Conservation (phyloP, 2,329 filamentous ascomycete species). For the Phyllosticta paracitricarpa region DNA sequence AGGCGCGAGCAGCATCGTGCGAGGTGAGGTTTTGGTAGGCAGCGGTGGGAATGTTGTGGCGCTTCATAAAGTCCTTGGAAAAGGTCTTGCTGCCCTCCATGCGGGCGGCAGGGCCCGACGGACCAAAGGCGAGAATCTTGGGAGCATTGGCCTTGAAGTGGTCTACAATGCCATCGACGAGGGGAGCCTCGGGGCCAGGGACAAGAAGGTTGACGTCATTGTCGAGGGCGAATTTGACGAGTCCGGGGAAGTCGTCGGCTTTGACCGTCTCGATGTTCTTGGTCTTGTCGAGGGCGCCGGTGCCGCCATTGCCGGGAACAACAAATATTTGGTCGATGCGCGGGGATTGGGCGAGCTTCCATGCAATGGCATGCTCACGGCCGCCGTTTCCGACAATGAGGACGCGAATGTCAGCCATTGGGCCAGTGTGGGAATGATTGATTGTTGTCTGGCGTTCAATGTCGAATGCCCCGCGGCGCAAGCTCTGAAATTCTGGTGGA, state of each 20-base stretch:
- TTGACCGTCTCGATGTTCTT: slow-evolving; percentile 61
- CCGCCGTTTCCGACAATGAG: slow-evolving; percentile 90
- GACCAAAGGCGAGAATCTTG: slow-evolving; percentile 73
- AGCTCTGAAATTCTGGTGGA: slow-evolving; percentile 7
- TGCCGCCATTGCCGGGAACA: slow-evolving; percentile 78
- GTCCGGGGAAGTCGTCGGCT: slow-evolving; percentile 64
- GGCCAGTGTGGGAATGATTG: not conserved
- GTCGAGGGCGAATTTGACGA: slow-evolving; percentile 65
- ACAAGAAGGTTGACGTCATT: slow-evolving; percentile 73
- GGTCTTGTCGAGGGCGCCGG: slow-evolving; percentile 58
- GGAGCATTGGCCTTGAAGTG: slow-evolving; percentile 56
- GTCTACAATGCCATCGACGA: slow-evolving; percentile 81
- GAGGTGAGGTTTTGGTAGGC: slow-evolving; percentile 80
- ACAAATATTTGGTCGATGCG: slow-evolving; percentile 64
- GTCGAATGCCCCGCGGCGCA: slow-evolving; percentile 3
- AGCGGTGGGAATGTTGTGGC: slow-evolving; percentile 81
- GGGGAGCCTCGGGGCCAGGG: slow-evolving; percentile 84
- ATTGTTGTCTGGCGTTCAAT: not conserved
- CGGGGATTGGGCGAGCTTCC: slow-evolving; percentile 81
- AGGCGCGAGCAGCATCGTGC: slow-evolving; percentile 60
- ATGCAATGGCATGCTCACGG: slow-evolving; percentile 86
- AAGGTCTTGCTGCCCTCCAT: slow-evolving; percentile 98
- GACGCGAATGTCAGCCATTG: slow-evolving; percentile 30
- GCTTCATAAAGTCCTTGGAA: slow-evolving; percentile 95
- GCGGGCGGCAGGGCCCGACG: slow-evolving; percentile 68